Base-by-base conservation (phyloP, 1,284 basidiomycete genomes). In the Erythrobasidium hasegawianum region DNA sequence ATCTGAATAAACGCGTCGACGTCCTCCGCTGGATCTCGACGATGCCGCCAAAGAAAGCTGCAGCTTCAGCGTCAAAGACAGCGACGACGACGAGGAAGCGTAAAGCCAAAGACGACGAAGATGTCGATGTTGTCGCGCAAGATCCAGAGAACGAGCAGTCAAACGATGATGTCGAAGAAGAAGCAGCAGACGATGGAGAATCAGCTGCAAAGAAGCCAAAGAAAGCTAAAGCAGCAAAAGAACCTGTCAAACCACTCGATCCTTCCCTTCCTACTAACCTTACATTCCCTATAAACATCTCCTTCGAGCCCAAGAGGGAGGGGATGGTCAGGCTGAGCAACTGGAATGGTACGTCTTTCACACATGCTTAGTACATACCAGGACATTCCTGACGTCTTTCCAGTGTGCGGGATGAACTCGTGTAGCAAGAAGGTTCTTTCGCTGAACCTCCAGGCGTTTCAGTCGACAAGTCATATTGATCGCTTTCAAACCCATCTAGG, bases 371-470 rank as follows among this genome's bases (percentile, higher is more conserved):
- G 10, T 50, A 14, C 11, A 50, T 22, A 13, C 13, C 10, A 11
- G 20, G n/a, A n/a, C n/a, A n/a, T n/a, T 50, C 9, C 47, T 22
- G 40, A 50, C 13, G 13, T 22, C 47, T 24, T 27, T 20, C 14
- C 26, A 53, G 56, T 75, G 1, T 70, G 72, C 8, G 73, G 73
- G 0, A 58, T 74, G 49, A 69, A 68, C 33, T 68, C 71, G 29
- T 70, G 70, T 22, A 64, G 71, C 39, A 73, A 73, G 59, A 73
- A 74, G 65, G 72, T 70, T 8, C n/a, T n/a, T n/a, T n/a, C 8
- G 54, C 16, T 16, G 56, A 40, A 16, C 27, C n/a, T n/a, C n/a
- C n/a, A n/a, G n/a, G n/a, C n/a, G 43, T 62, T 16, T 24, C n/a
- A 20, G 20, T 8, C 33, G 11, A 27, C 4, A 22, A 41, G 39